phyloP scores from a whole-genome alignment of 148 eudicot species.

The Vaccinium myrtillus region DNA sequence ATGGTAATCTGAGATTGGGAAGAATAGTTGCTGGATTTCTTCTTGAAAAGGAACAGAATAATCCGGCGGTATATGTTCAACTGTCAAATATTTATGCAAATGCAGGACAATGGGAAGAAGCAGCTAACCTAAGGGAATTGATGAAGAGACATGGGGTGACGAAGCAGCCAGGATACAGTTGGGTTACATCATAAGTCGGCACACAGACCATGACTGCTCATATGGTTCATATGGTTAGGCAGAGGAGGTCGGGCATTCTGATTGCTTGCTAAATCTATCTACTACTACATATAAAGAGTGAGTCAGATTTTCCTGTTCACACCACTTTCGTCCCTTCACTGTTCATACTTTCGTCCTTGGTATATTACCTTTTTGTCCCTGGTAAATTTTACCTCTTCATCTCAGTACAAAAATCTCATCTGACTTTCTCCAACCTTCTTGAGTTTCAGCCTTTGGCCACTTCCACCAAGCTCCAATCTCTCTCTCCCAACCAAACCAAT shows the following conservation, averaged over 20 bases:
- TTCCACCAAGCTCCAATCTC: too few species aligned
- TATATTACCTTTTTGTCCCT: too few species aligned
- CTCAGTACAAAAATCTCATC: too few species aligned
- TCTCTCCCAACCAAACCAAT: too few species aligned
- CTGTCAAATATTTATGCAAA: conserved; percentile 73
- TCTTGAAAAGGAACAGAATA: conserved; percentile 40
- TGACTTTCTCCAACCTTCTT: too few species aligned
- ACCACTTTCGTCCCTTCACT: too few species aligned
- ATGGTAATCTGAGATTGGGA: conserved; percentile 63
- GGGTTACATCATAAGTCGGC: conserved; percentile 37
- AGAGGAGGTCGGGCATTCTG: not conserved
- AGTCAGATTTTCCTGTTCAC: too few species aligned
- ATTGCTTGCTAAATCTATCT: not conserved
- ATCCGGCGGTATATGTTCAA: conserved; percentile 63
- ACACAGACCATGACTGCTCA: not conserved
- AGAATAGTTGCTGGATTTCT: conserved; percentile 60
- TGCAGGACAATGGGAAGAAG: conserved; percentile 81
- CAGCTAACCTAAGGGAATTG: conserved; percentile 57
- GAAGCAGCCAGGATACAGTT: conserved; percentile 76
- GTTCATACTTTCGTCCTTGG: not conserved
- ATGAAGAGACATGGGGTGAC: conserved; percentile 54
- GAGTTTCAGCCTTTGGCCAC: too few species aligned
- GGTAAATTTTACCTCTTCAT: too few species aligned
- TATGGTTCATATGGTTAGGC: not conserved
- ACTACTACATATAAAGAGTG: too few species aligned